Percentiles rank a stretch among this genome's conserved stretches.
These are phyloP conservation scores for Tolypocladium ophioglossoides DNA, from an alignment of 2,329 filamentous ascomycete genomes.

Conservation along the genomic window DNA sequence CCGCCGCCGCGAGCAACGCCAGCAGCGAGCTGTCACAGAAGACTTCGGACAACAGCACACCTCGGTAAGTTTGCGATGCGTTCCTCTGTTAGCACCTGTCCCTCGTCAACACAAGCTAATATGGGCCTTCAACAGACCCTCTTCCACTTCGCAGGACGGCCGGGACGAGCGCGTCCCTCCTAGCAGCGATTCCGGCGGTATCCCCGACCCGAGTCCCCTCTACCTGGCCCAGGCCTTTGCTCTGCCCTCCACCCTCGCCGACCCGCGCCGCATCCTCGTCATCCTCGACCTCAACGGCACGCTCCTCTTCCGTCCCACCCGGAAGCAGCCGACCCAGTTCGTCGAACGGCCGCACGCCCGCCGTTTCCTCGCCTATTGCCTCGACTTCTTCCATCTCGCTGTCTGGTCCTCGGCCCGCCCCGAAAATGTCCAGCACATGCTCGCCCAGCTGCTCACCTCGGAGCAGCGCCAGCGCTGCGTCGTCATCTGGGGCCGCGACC, in stretches of 20 bases:
- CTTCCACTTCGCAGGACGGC: background rate
- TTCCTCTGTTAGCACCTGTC: background rate
- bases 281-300: conserved; percentile 93
- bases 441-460: conserved; percentile 49
- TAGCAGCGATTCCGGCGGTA: conserved; percentile 38
- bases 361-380: conserved; percentile 62
- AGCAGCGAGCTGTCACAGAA: background rate
- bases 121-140: background rate
- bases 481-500: conserved; percentile 69
- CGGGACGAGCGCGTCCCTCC: conserved; percentile 9
- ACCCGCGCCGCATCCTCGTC: conserved; percentile 59
- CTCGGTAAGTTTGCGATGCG: background rate
- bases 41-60: background rate
- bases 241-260: conserved; percentile 26
- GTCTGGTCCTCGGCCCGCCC: conserved; percentile 84
- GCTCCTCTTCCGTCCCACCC: conserved; percentile 59
- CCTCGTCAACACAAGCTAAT: background rate
- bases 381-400: conserved; percentile 67
- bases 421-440: conserved; percentile 60
- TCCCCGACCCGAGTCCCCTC: conserved; percentile 46
- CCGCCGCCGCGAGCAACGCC: background rate
- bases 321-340: conserved; percentile 38
- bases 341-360: conserved; percentile 56
- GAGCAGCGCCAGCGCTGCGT: conserved; percentile 45
- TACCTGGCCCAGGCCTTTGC: conserved; percentile 50